Percentiles rank a stretch among this genome's conserved stretches.
These are phyloP conservation scores for Taxawa tesnikishii DNA, from an alignment of 2,329 filamentous ascomycete genomes.

Conservation along the genomic window DNA sequence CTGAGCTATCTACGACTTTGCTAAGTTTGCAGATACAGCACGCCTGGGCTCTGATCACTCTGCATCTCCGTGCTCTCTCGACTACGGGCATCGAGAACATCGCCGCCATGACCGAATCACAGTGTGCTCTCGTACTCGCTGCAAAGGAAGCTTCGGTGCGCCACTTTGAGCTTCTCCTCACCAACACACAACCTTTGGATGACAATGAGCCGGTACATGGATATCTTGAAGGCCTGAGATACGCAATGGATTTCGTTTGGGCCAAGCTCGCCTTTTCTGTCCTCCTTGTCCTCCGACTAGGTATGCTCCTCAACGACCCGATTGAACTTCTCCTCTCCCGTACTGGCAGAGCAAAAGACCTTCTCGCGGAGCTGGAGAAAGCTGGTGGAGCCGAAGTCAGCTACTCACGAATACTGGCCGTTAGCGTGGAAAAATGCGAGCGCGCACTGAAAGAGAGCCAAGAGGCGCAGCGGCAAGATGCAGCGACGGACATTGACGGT, in stretches of 20 bases:
- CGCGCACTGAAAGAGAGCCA: slow-evolving; percentile 23
- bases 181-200: slow-evolving; percentile 9
- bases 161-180: slow-evolving; percentile 37
- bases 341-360: slow-evolving; percentile 29
- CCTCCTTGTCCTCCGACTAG: slow-evolving; percentile 40
- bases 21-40: slow-evolving; percentile 39
- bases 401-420: slow-evolving; percentile 36
- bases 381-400: slow-evolving; percentile 28
- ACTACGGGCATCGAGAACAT: slow-evolving; percentile 38
- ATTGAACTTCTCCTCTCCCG: slow-evolving; percentile 26
- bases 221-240: slow-evolving; percentile 41
- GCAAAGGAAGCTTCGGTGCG: slow-evolving; percentile 39
- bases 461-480: slow-evolving; percentile 6
- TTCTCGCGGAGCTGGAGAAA: slow-evolving; percentile 30
- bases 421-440: slow-evolving; percentile 39
- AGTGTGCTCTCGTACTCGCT: slow-evolving; percentile 35
- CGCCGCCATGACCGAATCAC: slow-evolving; percentile 36
- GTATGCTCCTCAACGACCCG: slow-evolving; percentile 34
- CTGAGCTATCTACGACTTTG: slow-evolving; percentile 25
- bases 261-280: slow-evolving; percentile 48
- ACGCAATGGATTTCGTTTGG: slow-evolving; percentile 47
- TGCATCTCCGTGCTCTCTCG: slow-evolving; percentile 38
- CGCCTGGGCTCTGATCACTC: slow-evolving; percentile 42
- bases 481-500: not conserved
- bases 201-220: too few relatives aligned